Evolutionary conservation across 225 moss, liverwort and hornwort genomes (phyloP), one percentile per base, ranked within the genome.

Genomic region (Physcomitrium patens): DNA sequence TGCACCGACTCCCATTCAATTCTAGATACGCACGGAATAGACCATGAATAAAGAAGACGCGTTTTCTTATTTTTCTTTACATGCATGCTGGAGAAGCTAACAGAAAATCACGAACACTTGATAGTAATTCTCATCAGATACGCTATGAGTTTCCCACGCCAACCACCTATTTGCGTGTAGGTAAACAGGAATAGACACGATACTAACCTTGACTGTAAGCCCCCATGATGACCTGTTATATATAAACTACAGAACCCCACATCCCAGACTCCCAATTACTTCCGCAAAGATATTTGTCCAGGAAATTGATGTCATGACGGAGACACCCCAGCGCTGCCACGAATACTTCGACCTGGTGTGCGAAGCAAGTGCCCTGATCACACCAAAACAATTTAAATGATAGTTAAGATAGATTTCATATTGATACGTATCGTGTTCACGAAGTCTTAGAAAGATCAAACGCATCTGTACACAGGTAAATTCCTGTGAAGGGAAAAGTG

Each of bases 191-290:
- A 1, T 14, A 52, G 63, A 60, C 68, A 69, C 10, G 47, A 46
- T 19, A 77, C 68, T 16, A 67, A 85, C 85, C 85, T 85, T 85
- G 85, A 79, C 69, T 82, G 52, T 73, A 79, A 22, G 70, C 69
- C 43, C 85, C 85, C 85, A 85, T 85, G 76, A 55, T 42, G 61
- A 65, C 61, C n/a, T 75, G 42, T 66, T 60, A 67, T 58, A 48
- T 67, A 69, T 65, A 54, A 57, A 45, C 43, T 44, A 56, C 70
- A 63, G 13, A 9, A 63, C 46, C 65, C 54, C 60, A 78, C 59
- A 52, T 64, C 26, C 10, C 72, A 68, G 73, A 22, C 59, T 82
- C 37, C 76, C 59, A 79, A 14, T 50, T 13, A 46, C 50, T 71
- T 65, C 20, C 31, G 16, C 58, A 41, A 52, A 45, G 53, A 63